These are phyloP conservation scores for Podosphaera fusca DNA, from an alignment of 2,329 filamentous ascomycete species.

Conservation along the genomic window DNA sequence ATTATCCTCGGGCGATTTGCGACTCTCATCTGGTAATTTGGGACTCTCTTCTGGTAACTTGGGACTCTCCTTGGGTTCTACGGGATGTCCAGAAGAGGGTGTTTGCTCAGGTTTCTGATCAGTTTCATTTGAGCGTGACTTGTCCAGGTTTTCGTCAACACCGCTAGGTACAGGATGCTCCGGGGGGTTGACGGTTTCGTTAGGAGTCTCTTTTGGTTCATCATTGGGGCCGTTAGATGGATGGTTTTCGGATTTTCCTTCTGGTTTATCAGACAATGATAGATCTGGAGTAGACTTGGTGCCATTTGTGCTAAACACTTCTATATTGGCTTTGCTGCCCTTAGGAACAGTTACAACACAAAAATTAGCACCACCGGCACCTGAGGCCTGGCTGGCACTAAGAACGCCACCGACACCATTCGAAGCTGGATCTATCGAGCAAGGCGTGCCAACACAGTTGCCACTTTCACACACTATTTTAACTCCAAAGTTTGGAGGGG, in stretches of 20 bases:
- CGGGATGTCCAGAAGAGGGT: too few species aligned
- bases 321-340: slow-evolving; percentile 42
- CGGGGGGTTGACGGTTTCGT: background rate
- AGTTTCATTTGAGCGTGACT: background rate
- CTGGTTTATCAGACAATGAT: background rate
- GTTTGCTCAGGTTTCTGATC: background rate
- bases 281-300: background rate
- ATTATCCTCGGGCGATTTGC: too few species aligned
- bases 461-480: slow-evolving; percentile 44
- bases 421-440: slow-evolving; percentile 39
- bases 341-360: slow-evolving; percentile 55
- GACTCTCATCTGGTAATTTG: too few species aligned
- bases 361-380: slow-evolving; percentile 46
- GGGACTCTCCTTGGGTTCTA: background rate
- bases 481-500: slow-evolving; percentile 41
- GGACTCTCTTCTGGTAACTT: too few species aligned
- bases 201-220: background rate
- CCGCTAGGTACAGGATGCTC: background rate
- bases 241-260: background rate
- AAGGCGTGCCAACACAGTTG: slow-evolving; percentile 51
- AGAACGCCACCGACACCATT: slow-evolving; percentile 33
- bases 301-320: slow-evolving; percentile 24
- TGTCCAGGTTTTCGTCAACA: background rate
- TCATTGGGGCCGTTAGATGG: background rate
- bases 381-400: slow-evolving; percentile 28